Base-by-base conservation (phyloP, 371 early-diverging fungal species). In the Rhizopus sp. region DNA sequence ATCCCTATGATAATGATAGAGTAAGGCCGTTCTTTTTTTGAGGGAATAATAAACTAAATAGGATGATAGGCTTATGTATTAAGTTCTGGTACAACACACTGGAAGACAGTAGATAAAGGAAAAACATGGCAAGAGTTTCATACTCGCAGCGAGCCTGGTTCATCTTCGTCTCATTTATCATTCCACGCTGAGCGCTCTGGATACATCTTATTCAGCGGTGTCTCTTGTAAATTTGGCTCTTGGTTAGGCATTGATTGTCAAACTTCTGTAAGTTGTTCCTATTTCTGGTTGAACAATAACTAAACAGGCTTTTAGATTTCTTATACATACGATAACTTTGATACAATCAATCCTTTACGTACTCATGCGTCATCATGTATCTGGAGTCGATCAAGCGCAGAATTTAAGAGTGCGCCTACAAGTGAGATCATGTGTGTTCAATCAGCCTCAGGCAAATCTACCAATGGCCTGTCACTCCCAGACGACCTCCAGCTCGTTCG, bases 381-480 rank as follows among this genome's bases (percentile, higher is more conserved):
- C 30, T 93, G 90, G 89, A 87, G 82, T 17, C 53, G 71, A 3
- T 84, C 87, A 0, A 84, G 79, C 29, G 39, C 62, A 2, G 51
- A 70, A 3, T 84, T 85, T 56, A 66, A 78, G 41, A 81, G 70
- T 39, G 82, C 80, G 0, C 82, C 87, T 2, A 74, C 63, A 1
- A 72, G 83, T 35, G 70, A 81, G 57, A 75, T 91, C 48, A 84
- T 88, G 68, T 92, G 92, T 66, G 70, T 86, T n/a, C 84, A 87
- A 64, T 57, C 62, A 16, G 75, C 75, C 60, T 70, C 81, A 5
- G 62, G 65, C 41, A 70, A 75, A 39, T 39, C 59, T 33, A 13
- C 13, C 38, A 37, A 23, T 12, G 66, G 76, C n/a, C 33, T 46
- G 41, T 66, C 73, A 4, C 60, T 63, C 10, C 67, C 81, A 7